These are phyloP conservation scores for Ascochyta koolunga DNA, from an alignment of 2,329 filamentous ascomycete species.

Conservation along the genomic window DNA sequence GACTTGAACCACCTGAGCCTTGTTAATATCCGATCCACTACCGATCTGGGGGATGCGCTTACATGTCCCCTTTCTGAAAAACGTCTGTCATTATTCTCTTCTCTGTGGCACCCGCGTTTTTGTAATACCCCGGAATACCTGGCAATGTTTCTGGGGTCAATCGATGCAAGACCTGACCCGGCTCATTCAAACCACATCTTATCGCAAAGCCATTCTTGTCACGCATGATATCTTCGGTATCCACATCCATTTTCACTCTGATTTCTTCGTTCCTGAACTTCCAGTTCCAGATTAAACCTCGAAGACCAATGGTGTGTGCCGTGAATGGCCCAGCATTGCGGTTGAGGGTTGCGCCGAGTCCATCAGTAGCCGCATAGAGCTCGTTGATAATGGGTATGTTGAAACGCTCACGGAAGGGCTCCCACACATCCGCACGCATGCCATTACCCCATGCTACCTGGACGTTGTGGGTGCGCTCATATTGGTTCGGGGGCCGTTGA, in stretches of 20 bases:
- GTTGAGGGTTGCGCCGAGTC: conserved; percentile 42
- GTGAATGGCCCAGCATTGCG: conserved; percentile 44
- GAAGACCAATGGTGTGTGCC: conserved; percentile 39
- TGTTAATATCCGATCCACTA: background rate
- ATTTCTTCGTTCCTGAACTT: conserved; percentile 35
- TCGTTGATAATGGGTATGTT: conserved; percentile 49
- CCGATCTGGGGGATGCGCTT: conserved; percentile 11
- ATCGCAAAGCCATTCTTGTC: conserved; percentile 45
- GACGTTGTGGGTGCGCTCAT: conserved; percentile 42
- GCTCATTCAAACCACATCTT: conserved; percentile 38
- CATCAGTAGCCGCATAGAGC: conserved; percentile 50
- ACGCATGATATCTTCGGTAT: conserved; percentile 47
- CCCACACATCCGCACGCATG: conserved; percentile 52
- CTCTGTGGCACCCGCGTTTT: conserved; percentile 42
- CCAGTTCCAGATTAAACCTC: conserved; percentile 46
- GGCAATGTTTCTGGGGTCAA: conserved; percentile 36
- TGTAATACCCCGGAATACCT: conserved; percentile 38
- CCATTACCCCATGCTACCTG: conserved; percentile 49
- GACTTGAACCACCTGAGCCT: conserved; percentile 45
- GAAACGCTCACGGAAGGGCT: conserved; percentile 48
- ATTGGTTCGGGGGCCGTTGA: conserved; percentile 40
- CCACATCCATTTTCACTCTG: conserved; percentile 47
- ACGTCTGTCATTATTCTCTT: conserved; percentile 42
- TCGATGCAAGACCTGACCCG: conserved; percentile 44
- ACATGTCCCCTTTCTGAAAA: conserved; percentile 49